phyloP scores from a whole-genome alignment of 2,329 filamentous ascomycete genomes.

The Botrytis hyacinthi region DNA sequence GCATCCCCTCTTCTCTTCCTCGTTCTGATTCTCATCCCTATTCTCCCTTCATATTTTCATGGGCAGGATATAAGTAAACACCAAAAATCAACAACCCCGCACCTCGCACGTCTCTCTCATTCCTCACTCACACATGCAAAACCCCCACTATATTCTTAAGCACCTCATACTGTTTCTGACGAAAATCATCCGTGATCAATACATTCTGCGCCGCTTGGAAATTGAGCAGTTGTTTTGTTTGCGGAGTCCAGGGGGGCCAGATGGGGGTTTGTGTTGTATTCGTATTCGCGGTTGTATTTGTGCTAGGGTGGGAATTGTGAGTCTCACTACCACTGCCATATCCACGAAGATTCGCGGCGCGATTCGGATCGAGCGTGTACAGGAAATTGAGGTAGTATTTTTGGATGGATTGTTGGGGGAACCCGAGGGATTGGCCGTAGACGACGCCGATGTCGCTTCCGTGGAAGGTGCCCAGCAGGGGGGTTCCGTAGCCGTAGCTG shows the following conservation, averaged over 20 bases:
- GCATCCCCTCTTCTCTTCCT: background rate
- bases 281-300: conserved; percentile 44
- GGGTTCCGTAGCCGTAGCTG: conserved; percentile 67
- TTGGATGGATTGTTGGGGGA: conserved; percentile 51
- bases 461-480: conserved; percentile 74
- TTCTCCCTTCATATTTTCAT: background rate
- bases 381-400: conserved; percentile 73
- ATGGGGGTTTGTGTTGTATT: conserved; percentile 36
- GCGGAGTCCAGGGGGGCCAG: conserved; percentile 36
- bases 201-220: background rate
- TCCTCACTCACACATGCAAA: conserved; percentile 1
- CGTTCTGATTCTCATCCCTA: too few relatives aligned
- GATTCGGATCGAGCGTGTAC: conserved; percentile 68
- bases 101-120: background rate
- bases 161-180: background rate
- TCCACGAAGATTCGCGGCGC: conserved; percentile 47
- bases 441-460: conserved; percentile 65
- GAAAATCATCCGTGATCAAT: background rate
- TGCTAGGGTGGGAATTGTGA: background rate
- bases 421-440: conserved; percentile 45
- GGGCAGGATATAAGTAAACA: background rate
- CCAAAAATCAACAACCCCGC: background rate
- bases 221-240: background rate
- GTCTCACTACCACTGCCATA: background rate
- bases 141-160: background rate